These are phyloP conservation scores for Goniomonas avonlea DNA, from an alignment of 78 protist species.

Conservation along the genomic window DNA sequence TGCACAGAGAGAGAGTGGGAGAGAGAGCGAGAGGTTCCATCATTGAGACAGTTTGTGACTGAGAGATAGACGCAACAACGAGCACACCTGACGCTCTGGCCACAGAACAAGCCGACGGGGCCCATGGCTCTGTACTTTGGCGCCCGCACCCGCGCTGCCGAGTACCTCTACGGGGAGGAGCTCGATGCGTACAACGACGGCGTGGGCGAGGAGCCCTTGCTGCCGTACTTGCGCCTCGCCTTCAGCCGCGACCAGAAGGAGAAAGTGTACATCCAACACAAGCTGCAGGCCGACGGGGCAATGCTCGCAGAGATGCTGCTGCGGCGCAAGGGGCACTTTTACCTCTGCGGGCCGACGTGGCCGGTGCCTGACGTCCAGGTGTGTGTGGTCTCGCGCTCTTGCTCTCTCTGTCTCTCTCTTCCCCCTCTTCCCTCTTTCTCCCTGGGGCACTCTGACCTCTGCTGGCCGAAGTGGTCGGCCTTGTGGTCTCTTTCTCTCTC, in stretches of 20 bases:
- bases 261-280: conserved; percentile 68
- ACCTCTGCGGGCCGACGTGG: conserved; percentile 53
- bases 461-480: too few relatives aligned
- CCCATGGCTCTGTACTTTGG: conserved; percentile 67
- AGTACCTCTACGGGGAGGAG: conserved; percentile 64
- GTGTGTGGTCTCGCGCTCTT: too few relatives aligned
- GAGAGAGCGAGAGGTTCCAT: too few relatives aligned
- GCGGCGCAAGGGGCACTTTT: conserved; percentile 39
- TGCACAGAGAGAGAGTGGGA: too few relatives aligned
- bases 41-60: too few relatives aligned
- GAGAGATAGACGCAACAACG: too few relatives aligned
- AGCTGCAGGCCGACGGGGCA: conserved; percentile 35
- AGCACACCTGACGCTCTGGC: too few relatives aligned
- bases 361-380: not conserved
- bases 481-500: too few relatives aligned
- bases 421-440: too few relatives aligned
- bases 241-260: conserved; percentile 57
- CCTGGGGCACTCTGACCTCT: too few relatives aligned
- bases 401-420: too few relatives aligned
- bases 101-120: conserved; percentile 38
- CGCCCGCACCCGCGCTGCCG: conserved; percentile 61
- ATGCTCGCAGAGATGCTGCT: not conserved
- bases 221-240: conserved; percentile 40
- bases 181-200: conserved; percentile 39
- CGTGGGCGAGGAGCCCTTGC: too few relatives aligned